These are phyloP conservation scores for Aureobasidium sp. DNA, from an alignment of 2,329 filamentous ascomycete species.

Conservation along the genomic window DNA sequence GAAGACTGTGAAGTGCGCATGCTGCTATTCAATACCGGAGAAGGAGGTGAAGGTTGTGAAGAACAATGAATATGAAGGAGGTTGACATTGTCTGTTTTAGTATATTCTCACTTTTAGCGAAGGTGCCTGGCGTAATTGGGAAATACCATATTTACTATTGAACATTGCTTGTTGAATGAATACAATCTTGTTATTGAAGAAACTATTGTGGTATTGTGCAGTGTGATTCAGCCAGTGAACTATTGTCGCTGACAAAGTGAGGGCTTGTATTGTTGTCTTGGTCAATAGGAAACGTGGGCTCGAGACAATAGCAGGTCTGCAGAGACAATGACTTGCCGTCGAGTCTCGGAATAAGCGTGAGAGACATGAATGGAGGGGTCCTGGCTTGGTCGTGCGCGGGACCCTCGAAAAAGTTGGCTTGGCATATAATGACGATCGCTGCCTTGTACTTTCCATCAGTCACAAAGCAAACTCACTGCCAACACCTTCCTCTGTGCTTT, in stretches of 20 bases:
- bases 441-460: conserved; percentile 2
- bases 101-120: not conserved
- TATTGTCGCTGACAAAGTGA: not conserved
- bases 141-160: not conserved
- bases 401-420: not conserved
- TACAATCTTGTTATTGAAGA: not conserved
- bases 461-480: not conserved
- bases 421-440: not conserved
- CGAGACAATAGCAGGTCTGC: not conserved
- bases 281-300: not conserved
- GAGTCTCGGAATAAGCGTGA: not conserved
- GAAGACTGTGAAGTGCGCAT: conserved; percentile 89
- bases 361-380: not conserved
- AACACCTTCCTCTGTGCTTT: not conserved
- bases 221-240: not conserved
- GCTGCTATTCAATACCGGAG: conserved; percentile 22
- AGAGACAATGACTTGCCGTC: not conserved
- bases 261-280: not conserved
- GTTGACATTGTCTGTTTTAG: not conserved
- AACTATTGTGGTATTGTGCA: not conserved
- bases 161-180: not conserved
- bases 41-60: not conserved
- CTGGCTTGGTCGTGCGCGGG: not conserved
- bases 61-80: not conserved
- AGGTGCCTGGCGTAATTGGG: conserved; percentile 9